These are phyloP conservation scores for Candida wancherniae DNA, from an alignment of 805 yeast genomes.

Conservation along the genomic window DNA sequence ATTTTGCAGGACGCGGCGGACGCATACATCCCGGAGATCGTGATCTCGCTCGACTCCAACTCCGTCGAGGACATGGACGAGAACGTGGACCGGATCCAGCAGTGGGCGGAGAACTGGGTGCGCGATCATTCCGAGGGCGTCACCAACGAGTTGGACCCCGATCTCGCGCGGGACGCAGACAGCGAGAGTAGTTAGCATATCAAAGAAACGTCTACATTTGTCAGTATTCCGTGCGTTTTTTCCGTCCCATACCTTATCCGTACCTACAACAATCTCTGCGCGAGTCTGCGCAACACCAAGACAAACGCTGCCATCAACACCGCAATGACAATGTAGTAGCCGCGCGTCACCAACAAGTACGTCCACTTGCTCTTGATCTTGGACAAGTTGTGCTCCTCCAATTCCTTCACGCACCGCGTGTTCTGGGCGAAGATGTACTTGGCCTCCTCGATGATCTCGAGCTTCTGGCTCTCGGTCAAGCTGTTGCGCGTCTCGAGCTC, in stretches of 20 bases:
- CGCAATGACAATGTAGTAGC: conserved; percentile 41
- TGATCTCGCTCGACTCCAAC: conserved; percentile 75
- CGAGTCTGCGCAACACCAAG: conserved; percentile 7
- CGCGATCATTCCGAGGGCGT: conserved; percentile 53
- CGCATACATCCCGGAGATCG: conserved; percentile 71
- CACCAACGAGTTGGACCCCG: conserved; percentile 40
- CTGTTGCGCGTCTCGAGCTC: conserved; percentile 69
- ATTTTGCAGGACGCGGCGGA: conserved; percentile 83
- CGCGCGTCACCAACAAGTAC: conserved; percentile 49
- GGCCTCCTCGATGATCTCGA: conserved; percentile 64
- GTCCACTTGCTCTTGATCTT: conserved; percentile 52
- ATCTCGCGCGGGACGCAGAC: conserved; percentile 10
- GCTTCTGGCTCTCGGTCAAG: conserved; percentile 67
- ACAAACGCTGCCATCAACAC: conserved; percentile 27
- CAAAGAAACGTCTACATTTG: too few species aligned
- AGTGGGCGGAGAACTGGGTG: conserved; percentile 77
- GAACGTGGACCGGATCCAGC: conserved; percentile 70
- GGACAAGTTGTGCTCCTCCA: conserved; percentile 59
- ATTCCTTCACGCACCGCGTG: conserved; percentile 55
- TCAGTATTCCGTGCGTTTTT: too few species aligned
- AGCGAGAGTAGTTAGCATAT: conserved; percentile 5
- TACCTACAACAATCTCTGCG: background rate
- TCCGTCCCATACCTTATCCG: too few species aligned
- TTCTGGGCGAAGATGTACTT: conserved; percentile 61
- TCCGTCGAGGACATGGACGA: conserved; percentile 69